Conservation (phyloP, 140 eudicot species). For the Stevia rebaudiana region DNA sequence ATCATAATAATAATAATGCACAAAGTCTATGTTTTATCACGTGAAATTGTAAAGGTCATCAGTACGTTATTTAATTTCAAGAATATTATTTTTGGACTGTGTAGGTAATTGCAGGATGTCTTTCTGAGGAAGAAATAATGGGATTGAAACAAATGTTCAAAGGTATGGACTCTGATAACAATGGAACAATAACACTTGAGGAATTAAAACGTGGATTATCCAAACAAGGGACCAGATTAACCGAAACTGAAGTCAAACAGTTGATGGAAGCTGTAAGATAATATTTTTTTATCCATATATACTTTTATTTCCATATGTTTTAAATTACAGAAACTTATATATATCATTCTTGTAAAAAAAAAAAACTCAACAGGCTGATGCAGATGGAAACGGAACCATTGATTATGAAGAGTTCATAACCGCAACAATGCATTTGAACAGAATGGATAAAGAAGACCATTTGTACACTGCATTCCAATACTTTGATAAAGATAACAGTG, state of each 20-base stretch:
- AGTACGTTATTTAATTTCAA: no score
- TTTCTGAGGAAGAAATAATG: conserved; percentile 97
- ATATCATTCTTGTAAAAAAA: no score
- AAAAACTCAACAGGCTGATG: conserved; percentile 68
- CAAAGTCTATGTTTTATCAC: no score
- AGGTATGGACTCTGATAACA: conserved; percentile 86
- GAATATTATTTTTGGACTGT: background rate
- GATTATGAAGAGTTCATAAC: conserved; percentile 97
- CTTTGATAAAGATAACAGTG: conserved; percentile 91
- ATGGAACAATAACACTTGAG: conserved; percentile 90
- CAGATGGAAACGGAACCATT: conserved; percentile 95
- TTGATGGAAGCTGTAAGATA: conserved; percentile 91
- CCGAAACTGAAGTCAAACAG: conserved; percentile 82
- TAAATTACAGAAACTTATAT: no score
- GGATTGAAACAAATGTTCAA: conserved; percentile 93
- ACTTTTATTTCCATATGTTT: no score
- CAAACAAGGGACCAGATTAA: conserved; percentile 74
- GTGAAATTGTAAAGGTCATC: no score
- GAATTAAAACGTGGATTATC: conserved; percentile 85
- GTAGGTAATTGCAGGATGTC: conserved; percentile 94
- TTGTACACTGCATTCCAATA: conserved; percentile 95
- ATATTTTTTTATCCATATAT: no score
- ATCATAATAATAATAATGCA: no score
- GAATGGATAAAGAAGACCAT: conserved; percentile 98
- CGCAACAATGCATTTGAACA: conserved; percentile 96